Conservation (phyloP, 371 early-diverging fungal genomes). For the Neoconidiobolus thromboides region DNA sequence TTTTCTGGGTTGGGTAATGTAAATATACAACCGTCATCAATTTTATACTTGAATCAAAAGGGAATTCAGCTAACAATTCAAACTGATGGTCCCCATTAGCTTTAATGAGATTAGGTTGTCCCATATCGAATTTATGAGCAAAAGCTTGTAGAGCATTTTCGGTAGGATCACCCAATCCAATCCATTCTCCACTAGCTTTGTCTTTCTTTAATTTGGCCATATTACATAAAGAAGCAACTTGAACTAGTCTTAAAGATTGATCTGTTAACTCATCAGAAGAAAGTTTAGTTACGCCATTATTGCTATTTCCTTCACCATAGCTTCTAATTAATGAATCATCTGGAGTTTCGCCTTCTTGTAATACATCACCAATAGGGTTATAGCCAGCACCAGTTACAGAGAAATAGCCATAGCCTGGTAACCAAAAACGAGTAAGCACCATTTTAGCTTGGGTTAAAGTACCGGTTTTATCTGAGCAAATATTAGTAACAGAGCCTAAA, state of each 20-base stretch:
- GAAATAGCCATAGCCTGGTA: conserved; percentile 34
- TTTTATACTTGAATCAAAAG: conserved; percentile 72
- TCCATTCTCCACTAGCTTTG: conserved; percentile 34
- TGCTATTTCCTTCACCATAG: conserved; percentile 8
- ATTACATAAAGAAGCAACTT: conserved; percentile 46
- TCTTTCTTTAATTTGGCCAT: conserved; percentile 45
- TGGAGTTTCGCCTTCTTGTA: not conserved
- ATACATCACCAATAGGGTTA: conserved; percentile 38
- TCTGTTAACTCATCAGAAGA: conserved; percentile 23
- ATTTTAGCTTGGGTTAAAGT: conserved; percentile 44
- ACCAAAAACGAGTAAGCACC: conserved; percentile 55
- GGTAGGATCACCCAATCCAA: conserved; percentile 67
- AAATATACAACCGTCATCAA: conserved; percentile 75
- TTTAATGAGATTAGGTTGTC: conserved; percentile 25
- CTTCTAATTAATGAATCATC: conserved; percentile 6
- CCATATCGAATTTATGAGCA: conserved; percentile 37
- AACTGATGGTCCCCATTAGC: conserved; percentile 18
- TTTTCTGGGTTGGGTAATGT: conserved; percentile 19
- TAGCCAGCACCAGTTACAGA: conserved; percentile 40
- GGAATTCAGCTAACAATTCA: conserved; percentile 26
- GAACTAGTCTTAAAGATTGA: not conserved
- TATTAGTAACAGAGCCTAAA: conserved; percentile 73
- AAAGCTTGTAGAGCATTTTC: conserved; percentile 60
- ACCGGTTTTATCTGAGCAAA: conserved; percentile 79
- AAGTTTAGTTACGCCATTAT: conserved; percentile 26